Evolutionary conservation across 345 rosid genomes (phyloP).

Genomic region (Melastoma malabathricum): DNA sequence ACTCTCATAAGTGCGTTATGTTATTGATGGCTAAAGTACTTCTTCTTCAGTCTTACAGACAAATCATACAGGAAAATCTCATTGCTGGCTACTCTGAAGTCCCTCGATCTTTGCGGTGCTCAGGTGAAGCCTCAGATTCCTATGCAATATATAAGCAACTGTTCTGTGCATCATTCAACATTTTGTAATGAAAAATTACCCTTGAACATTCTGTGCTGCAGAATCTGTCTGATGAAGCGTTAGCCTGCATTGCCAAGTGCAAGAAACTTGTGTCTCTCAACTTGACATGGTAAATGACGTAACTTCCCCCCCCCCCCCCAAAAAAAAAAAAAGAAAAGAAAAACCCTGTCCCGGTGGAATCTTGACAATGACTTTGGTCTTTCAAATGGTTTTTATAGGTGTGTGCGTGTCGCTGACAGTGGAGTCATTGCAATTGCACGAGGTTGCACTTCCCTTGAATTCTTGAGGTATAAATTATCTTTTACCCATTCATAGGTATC

Average conservation of each 20-base stretch:
- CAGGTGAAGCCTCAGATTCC: constrained; percentile 42
- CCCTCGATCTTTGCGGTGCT: constrained; percentile 88
- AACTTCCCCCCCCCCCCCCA: too few species aligned
- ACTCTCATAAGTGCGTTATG: constrained; percentile 5
- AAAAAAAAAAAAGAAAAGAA: too few species aligned
- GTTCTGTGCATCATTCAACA: constrained; percentile 2
- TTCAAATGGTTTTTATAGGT: constrained; percentile 30
- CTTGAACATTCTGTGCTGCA: constrained; percentile 12
- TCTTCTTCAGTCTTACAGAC: constrained; percentile 53
- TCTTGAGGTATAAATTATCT: constrained; percentile 40
- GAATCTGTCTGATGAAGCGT: constrained; percentile 83
- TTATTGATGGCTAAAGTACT: constrained; percentile 8
- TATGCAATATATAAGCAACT: constrained; percentile 5
- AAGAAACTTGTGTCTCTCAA: constrained; percentile 52
- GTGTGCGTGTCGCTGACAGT: constrained; percentile 60
- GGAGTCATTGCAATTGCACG: constrained; percentile 66
- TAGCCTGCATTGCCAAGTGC: constrained; percentile 61
- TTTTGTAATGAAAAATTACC: constrained; percentile 5
- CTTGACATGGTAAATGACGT: constrained; percentile 65
- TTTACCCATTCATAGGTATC: too few species aligned
- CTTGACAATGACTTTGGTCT: too few species aligned
- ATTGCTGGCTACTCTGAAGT: constrained; percentile 35
- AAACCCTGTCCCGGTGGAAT: neutral
- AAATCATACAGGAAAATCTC: constrained; percentile 60
- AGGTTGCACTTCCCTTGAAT: constrained; percentile 66